Evolutionary conservation across 2,329 filamentous ascomycete species (phyloP).

Genomic region (Davidsoniella eucalypti): DNA sequence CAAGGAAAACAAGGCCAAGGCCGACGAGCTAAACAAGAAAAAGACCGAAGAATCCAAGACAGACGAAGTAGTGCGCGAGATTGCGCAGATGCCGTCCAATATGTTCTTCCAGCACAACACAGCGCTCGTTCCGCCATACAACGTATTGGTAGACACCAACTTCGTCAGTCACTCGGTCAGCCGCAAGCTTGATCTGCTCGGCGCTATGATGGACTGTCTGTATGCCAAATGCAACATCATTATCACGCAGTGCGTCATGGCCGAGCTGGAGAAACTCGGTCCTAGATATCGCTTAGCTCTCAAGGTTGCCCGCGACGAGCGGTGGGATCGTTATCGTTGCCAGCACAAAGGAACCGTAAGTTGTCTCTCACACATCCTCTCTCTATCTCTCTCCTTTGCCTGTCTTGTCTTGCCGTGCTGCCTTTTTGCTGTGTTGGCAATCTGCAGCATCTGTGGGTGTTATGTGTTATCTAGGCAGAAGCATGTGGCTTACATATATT

Average conservation of each 20-base stretch:
- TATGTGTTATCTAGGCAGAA: too few relatives aligned
- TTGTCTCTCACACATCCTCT: background rate
- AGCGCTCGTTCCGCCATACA: slow-evolving; percentile 68
- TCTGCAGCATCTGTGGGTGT: too few relatives aligned
- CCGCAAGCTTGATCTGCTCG: slow-evolving; percentile 72
- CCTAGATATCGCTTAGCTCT: slow-evolving; percentile 77
- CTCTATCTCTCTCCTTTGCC: background rate
- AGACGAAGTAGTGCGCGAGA: slow-evolving; percentile 54
- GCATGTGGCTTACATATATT: too few relatives aligned
- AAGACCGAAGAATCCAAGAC: slow-evolving; percentile 37
- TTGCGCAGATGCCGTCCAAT: slow-evolving; percentile 63
- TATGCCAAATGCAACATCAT: slow-evolving; percentile 83
- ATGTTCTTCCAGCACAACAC: slow-evolving; percentile 87
- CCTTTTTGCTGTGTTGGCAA: too few relatives aligned
- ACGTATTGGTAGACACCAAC: slow-evolving; percentile 70
- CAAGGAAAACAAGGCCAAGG: slow-evolving; percentile 62
- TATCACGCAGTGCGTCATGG: slow-evolving; percentile 63
- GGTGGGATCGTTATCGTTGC: slow-evolving; percentile 73
- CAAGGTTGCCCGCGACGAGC: slow-evolving; percentile 72
- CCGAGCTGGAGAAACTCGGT: slow-evolving; percentile 77
- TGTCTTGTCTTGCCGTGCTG: background rate
- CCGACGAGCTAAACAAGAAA: slow-evolving; percentile 39
- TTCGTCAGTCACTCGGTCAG: slow-evolving; percentile 84
- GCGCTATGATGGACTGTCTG: slow-evolving; percentile 84
- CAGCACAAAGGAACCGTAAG: slow-evolving; percentile 59